Evolutionary conservation across 73 alveolate genomes (phyloP), one percentile per base, ranked within the genome.

Genomic region (Durusdinium trenchii): DNA sequence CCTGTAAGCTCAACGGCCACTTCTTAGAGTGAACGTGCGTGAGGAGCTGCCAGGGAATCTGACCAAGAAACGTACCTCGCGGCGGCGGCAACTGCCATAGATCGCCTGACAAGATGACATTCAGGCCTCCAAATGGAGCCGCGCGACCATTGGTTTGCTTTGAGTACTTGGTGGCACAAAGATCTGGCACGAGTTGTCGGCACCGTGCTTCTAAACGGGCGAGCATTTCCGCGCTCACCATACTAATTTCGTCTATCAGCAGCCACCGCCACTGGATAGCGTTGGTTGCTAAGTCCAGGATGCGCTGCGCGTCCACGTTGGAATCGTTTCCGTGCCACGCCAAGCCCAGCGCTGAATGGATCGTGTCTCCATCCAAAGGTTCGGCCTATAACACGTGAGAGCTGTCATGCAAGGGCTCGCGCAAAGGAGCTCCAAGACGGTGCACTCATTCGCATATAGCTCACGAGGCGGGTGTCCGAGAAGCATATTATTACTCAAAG

Each of bases 381-480:
- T 42, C 90, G 90, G 90, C 90, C 69, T 47, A 46, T 46, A 47
- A 67, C 91, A 81, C 18, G 32, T 47, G 69, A 81, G 23, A 6
- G 91, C 30, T 7, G 91, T 81, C 26, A 81, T n/a, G n/a, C n/a
- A n/a, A n/a, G n/a, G n/a, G n/a, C n/a, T n/a, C n/a, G n/a, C n/a
- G n/a, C n/a, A n/a, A n/a, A n/a, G n/a, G n/a, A n/a, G n/a, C n/a
- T n/a, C n/a, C n/a, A n/a, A n/a, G n/a, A n/a, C n/a, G n/a, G 48
- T 94, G 83, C 32, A 95, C 46, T 95, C 99, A 96, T 82, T 96
- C 99, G 20, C 98, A 81, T 47, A 94, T 52, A 64, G 96, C 84
- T 54, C 91, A 81, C 73, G 73, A 54, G 84, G 99, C 94, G 95
- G 91, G 45, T 86, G 85, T 81, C 40, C 95, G 87, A 36, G 98